phyloP scores from a whole-genome alignment of 768 basidiomycete species.

The Termitomyces sp. region DNA sequence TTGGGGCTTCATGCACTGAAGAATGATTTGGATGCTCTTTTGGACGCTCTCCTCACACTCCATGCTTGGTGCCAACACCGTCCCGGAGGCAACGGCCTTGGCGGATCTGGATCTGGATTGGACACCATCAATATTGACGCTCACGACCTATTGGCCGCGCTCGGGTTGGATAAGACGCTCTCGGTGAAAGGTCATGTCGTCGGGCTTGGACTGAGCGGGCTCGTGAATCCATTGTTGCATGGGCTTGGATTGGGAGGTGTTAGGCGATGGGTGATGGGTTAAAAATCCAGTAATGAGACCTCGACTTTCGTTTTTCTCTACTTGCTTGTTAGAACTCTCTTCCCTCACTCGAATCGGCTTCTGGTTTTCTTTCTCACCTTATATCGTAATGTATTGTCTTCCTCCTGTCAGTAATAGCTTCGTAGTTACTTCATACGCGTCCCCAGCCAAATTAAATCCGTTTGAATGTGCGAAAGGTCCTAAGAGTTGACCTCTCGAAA shows the following conservation, averaged over 20 bases:
- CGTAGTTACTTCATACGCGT: not conserved
- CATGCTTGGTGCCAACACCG: slow-evolving; percentile 10
- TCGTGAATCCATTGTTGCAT: slow-evolving; percentile 9
- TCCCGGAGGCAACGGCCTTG: not conserved
- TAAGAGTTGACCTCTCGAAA: not conserved
- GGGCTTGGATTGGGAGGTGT: slow-evolving; percentile 10
- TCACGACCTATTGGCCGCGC: slow-evolving; percentile 11
- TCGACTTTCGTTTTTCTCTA: not conserved
- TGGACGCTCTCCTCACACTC: slow-evolving; percentile 10
- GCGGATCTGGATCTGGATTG: not conserved
- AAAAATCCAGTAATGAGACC: not conserved
- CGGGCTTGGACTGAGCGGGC: slow-evolving; percentile 9
- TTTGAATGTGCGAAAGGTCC: not conserved
- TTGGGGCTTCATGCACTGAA: slow-evolving; percentile 10
- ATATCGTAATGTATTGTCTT: not conserved
- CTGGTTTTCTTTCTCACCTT: not conserved
- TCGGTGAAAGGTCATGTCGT: slow-evolving; percentile 7
- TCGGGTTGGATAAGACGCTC: slow-evolving; percentile 9
- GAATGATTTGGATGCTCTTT: slow-evolving; percentile 7
- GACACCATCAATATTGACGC: slow-evolving; percentile 13
- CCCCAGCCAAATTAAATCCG: not conserved
- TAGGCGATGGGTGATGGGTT: slow-evolving; percentile 8
- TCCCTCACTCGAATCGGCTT: not conserved
- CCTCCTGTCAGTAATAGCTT: not conserved
- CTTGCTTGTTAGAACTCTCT: not conserved